phyloP scores from a whole-genome alignment of 2,329 filamentous ascomycete genomes.

The Intubia oerlemansii region DNA sequence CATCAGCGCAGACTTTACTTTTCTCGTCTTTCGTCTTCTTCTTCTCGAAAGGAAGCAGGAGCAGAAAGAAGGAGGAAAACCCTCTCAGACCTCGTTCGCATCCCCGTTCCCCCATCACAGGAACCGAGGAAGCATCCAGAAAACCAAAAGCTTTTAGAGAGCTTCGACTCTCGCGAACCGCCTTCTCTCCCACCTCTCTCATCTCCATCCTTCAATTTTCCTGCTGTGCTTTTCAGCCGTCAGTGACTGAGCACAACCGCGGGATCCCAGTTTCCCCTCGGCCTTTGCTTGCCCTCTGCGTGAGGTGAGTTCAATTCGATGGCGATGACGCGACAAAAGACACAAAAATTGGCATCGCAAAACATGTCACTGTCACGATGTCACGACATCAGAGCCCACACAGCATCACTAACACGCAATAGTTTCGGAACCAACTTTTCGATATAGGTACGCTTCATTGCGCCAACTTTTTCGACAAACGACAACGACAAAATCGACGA shows the following conservation, averaged over 20 bases:
- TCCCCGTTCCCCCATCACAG: no score
- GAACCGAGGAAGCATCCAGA: no score
- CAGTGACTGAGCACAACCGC: constrained; percentile 26
- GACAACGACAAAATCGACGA: constrained; percentile 7
- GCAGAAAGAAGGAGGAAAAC: no score
- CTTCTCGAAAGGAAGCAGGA: no score
- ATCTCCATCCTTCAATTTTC: constrained; percentile 7
- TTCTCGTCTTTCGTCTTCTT: no score
- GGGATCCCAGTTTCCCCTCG: constrained; percentile 30
- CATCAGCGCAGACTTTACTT: no score
- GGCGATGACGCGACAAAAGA: no score
- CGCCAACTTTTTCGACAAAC: constrained; percentile 22
- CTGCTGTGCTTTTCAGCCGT: constrained; percentile 12
- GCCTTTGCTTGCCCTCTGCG: constrained; percentile 71
- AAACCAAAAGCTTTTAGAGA: no score
- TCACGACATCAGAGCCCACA: no score
- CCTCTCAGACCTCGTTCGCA: no score
- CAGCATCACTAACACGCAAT: constrained; percentile 6
- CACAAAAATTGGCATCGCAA: no score
- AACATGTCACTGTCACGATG: background rate
- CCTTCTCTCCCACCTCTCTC: constrained; percentile 1
- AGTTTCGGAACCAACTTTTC: constrained; percentile 13
- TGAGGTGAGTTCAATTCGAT: constrained; percentile 46
- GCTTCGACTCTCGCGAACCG: no score
- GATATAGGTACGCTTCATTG: constrained; percentile 24